Percentiles rank a stretch among this genome's conserved stretches.
Evolutionary conservation across 306 rosid species (phyloP).

Genomic region (Nissolia schottii): DNA sequence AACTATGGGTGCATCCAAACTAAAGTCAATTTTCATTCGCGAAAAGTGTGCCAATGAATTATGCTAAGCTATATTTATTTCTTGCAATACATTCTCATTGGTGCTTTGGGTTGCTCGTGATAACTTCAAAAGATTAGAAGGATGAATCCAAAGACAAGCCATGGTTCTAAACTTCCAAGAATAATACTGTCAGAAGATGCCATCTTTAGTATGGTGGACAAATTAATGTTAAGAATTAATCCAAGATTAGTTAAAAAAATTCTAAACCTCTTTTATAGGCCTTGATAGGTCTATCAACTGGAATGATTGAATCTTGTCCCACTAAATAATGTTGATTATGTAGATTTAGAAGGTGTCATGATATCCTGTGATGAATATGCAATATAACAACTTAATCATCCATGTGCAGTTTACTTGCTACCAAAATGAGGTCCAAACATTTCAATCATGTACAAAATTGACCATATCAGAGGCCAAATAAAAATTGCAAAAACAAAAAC

Average conservation of each 20-base stretch:
- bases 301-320: too few relatives aligned
- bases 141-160: not conserved
- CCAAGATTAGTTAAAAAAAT: slow-evolving; percentile 2
- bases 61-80: not conserved
- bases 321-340: too few relatives aligned
- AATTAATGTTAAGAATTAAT: not conserved
- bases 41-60: not conserved
- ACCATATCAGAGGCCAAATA: too few relatives aligned
- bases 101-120: slow-evolving; percentile 71
- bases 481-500: too few relatives aligned
- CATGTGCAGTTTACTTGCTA: too few relatives aligned
- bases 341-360: too few relatives aligned
- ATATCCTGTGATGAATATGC: too few relatives aligned
- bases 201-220: slow-evolving; percentile 18
- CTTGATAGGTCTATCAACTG: not conserved
- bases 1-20: not conserved
- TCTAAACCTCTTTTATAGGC: not conserved
- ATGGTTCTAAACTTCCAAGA: not conserved
- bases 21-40: not conserved
- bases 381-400: too few relatives aligned
- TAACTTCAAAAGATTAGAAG: slow-evolving; percentile 66
- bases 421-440: too few relatives aligned
- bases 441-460: too few relatives aligned
- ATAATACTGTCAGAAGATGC: not conserved
- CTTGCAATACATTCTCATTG: slow-evolving; percentile 69